Evolutionary conservation across 805 yeast genomes (phyloP).

Genomic region (Kluyveromyces dobzhanskii): DNA sequence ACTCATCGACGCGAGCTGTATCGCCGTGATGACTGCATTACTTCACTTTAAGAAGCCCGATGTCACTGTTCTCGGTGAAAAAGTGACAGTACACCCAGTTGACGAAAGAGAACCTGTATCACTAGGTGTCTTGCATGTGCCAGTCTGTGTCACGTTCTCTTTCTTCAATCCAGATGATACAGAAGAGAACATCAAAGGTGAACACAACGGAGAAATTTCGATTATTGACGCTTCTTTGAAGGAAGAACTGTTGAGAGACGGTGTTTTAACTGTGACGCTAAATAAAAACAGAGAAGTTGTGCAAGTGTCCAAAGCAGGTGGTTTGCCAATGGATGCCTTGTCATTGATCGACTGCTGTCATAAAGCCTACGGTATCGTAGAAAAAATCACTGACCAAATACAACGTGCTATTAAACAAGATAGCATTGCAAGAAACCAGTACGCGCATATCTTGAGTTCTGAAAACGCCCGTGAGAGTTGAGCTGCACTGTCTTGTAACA

Average conservation of each 20-base stretch:
- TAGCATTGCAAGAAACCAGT: slow-evolving; percentile 37
- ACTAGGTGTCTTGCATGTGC: slow-evolving; percentile 77
- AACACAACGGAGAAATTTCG: slow-evolving; percentile 47
- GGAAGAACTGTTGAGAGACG: slow-evolving; percentile 72
- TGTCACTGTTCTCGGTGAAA: slow-evolving; percentile 59
- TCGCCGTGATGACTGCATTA: slow-evolving; percentile 82
- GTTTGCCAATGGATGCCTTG: slow-evolving; percentile 69
- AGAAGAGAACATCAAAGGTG: slow-evolving; percentile 67
- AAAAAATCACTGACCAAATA: slow-evolving; percentile 55
- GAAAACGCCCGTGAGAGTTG: slow-evolving; percentile 25
- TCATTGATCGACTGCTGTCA: slow-evolving; percentile 60
- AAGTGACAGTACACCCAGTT: slow-evolving; percentile 56
- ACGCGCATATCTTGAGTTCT: slow-evolving; percentile 24
- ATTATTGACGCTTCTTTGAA: slow-evolving; percentile 67
- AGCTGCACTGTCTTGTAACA: background rate
- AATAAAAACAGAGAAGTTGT: slow-evolving; percentile 88
- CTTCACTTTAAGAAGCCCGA: slow-evolving; percentile 82
- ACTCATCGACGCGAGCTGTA: slow-evolving; percentile 79
- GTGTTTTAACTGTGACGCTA: slow-evolving; percentile 74
- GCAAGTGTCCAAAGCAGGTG: slow-evolving; percentile 87
- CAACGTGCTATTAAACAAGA: slow-evolving; percentile 47
- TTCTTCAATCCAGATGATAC: slow-evolving; percentile 62
- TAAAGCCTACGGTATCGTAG: slow-evolving; percentile 57
- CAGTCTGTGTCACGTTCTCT: slow-evolving; percentile 84
- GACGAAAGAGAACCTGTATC: slow-evolving; percentile 84